Conservation (phyloP, 345 rosid species). For the Syzygium aqueum region DNA sequence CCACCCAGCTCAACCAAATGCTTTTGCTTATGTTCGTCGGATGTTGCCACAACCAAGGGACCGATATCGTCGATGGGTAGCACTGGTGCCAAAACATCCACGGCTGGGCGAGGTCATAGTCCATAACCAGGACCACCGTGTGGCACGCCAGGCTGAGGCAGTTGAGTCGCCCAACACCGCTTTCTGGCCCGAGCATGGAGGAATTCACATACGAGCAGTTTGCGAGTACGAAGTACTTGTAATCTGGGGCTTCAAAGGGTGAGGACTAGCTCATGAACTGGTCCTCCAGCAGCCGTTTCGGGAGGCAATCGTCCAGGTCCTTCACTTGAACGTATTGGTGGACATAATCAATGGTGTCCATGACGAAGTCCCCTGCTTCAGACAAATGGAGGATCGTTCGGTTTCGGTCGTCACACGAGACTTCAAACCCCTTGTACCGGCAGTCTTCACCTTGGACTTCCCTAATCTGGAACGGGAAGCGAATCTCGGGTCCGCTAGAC, state of each 20-base stretch:
- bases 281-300: not conserved
- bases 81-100: not conserved
- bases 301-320: not conserved
- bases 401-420: not conserved
- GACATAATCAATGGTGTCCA: not conserved
- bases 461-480: not conserved
- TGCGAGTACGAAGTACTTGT: not conserved
- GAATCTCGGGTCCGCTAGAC: not conserved
- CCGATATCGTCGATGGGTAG: not conserved
- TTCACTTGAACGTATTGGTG: not conserved
- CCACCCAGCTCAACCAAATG: not conserved
- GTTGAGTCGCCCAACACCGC: not conserved
- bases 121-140: not conserved
- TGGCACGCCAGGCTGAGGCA: not conserved
- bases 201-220: not conserved
- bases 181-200: not conserved
- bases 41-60: rapidly evolving
- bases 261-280: not conserved
- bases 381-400: not conserved
- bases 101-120: not conserved
- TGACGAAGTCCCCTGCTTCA: not conserved
- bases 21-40: not conserved
- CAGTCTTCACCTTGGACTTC: not conserved
- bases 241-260: not conserved
- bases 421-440: not conserved